Percentiles rank a stretch among this genome's conserved stretches.
phyloP scores from a whole-genome alignment of 2,329 filamentous ascomycete genomes.

The Exophiala phaeomuriformis region DNA sequence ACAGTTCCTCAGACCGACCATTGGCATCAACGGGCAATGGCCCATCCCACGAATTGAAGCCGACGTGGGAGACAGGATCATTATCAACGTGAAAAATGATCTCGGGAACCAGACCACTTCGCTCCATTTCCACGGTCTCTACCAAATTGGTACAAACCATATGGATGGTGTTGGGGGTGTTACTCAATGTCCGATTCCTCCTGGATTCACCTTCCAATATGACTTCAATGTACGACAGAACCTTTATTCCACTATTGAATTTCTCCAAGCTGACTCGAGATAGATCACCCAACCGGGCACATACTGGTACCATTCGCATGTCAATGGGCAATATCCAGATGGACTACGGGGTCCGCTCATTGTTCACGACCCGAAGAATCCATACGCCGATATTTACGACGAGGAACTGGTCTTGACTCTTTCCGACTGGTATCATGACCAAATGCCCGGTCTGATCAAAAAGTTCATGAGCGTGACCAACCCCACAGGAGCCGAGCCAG shows the following conservation, averaged over 20 bases:
- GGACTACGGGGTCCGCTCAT: conserved; percentile 59
- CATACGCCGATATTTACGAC: conserved; percentile 52
- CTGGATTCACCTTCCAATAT: conserved; percentile 61
- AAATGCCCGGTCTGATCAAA: conserved; percentile 45
- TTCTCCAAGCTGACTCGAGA: conserved; percentile 11
- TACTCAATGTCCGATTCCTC: conserved; percentile 59
- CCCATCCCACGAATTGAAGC: conserved; percentile 55
- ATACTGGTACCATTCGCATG: conserved; percentile 73
- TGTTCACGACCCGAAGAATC: conserved; percentile 55
- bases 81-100: conserved; percentile 36
- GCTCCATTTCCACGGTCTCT: conserved; percentile 62
- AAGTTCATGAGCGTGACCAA: conserved; percentile 44
- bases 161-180: conserved; percentile 66
- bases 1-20: conserved; percentile 54
- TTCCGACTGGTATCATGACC: conserved; percentile 64
- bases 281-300: conserved; percentile 59
- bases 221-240: conserved; percentile 52
- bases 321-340: conserved; percentile 61
- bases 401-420: conserved; percentile 59
- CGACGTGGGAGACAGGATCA: conserved; percentile 32
- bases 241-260: neutral
- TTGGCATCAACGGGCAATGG: conserved; percentile 72
- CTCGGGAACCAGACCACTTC: conserved; percentile 35
- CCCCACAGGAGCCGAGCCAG: conserved; percentile 51
- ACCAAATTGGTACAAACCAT: conserved; percentile 57